Base-by-base conservation (phyloP, 805 yeast genomes). In the Cyberlindnera galapagoensis region DNA sequence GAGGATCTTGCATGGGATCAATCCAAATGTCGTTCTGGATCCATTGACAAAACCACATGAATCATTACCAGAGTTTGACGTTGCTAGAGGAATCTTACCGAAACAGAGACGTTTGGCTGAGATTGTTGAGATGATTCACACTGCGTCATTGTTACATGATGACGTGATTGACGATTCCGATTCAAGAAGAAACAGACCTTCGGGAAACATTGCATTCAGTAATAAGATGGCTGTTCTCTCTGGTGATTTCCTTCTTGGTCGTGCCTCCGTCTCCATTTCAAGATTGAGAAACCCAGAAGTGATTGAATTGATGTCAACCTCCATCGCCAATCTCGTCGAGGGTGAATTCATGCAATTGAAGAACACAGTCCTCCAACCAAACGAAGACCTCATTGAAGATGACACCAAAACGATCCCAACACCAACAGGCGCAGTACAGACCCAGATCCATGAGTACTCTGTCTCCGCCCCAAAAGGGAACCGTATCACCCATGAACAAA, bases 261-360 rank as follows among this genome's bases (percentile, higher is more conserved):
- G 98, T 48, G 97, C 98, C 0, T 88, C 97, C 0, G 97, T 92
- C 8, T 88, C 96, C 3, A 79, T 92, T 43, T 94, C 97, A 9
- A 67, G 98, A 39, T 63, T 92, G 31, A 69, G 97, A 52, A 90
- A 92, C 56, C 90, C 96, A n/a, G 97, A 92, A 63, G 98, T 92
- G 28, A 88, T 87, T 37, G 98, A 92, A 62, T 68, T 92, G 40
- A 75, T 92, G 64, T 87, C 97, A 4, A 90, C 96, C 10, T 82
- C 96, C 20, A 92, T 92, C 54, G 98, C 97, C 9, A 92, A 92
- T 55, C 68, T 92, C 39, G 97, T 92, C 1, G 98, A 92, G 62
- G 98, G 98, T 31, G 98, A 92, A 62, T 90, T 92, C 56, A 92
- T 92, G 97, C 98, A 92, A 62, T 72, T 92, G 65, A 88, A 90